These are phyloP conservation scores for Mariannaea sp. DNA, from an alignment of 2,329 filamentous ascomycete genomes.

Conservation along the genomic window DNA sequence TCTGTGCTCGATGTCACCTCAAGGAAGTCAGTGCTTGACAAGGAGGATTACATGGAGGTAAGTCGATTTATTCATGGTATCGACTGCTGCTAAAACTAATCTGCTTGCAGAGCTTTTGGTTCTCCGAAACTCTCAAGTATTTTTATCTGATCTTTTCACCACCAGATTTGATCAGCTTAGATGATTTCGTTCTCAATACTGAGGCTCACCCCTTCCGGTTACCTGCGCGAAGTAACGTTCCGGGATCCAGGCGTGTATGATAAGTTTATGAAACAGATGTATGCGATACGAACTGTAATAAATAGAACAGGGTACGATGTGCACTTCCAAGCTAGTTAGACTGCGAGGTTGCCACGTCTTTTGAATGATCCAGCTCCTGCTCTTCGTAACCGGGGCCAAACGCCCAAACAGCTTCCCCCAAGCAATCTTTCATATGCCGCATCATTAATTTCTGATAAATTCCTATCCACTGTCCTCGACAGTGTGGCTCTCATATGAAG, in stretches of 20 bases:
- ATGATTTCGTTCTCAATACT: conserved; percentile 68
- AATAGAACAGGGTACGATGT: not conserved
- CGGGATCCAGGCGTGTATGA: not conserved
- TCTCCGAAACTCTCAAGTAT: conserved; percentile 77
- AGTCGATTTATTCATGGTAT: conserved; percentile 28
- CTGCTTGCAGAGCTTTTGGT: conserved; percentile 66
- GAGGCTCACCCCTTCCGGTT: conserved; percentile 53
- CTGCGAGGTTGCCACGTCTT: too few relatives aligned
- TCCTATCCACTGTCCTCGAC: too few relatives aligned
- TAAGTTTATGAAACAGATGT: not conserved
- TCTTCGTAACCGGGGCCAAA: too few relatives aligned
- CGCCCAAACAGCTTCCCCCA: too few relatives aligned
- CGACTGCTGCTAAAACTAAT: conserved; percentile 17
- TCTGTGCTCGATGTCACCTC: conserved; percentile 51
- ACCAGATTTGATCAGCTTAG: conserved; percentile 65
- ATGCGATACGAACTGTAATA: not conserved
- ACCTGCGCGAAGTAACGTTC: conserved; percentile 1
- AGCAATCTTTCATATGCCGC: too few relatives aligned
- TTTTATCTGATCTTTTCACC: conserved; percentile 74
- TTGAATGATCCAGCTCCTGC: too few relatives aligned
- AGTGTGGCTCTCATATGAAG: too few relatives aligned
- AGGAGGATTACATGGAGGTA: conserved; percentile 65
- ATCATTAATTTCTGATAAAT: too few relatives aligned
- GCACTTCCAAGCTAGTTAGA: too few relatives aligned
- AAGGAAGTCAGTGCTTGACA: conserved; percentile 37